These are phyloP conservation scores for Cordyceps farinosa DNA, from an alignment of 2,329 filamentous ascomycete species.

Conservation along the genomic window DNA sequence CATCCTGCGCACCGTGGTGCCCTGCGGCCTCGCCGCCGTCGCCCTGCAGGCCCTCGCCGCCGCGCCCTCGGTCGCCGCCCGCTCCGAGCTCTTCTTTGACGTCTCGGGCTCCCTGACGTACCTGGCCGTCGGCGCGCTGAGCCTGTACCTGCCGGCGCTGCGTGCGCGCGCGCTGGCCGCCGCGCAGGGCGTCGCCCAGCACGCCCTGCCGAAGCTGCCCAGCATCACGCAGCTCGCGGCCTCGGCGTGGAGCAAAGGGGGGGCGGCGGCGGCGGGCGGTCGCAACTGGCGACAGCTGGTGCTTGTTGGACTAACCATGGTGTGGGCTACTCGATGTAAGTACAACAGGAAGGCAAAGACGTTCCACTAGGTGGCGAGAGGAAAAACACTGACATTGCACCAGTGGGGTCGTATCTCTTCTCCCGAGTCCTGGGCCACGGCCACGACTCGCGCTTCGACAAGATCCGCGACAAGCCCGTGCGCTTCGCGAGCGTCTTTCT, in stretches of 20 bases:
- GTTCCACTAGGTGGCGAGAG: too few species aligned
- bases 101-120: slow-evolving; percentile 64
- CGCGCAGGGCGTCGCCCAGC: slow-evolving; percentile 28
- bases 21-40: slow-evolving; percentile 59
- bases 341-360: background rate
- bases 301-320: slow-evolving; percentile 36
- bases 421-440: slow-evolving; percentile 56
- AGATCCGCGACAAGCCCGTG: slow-evolving; percentile 34
- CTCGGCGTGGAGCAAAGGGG: slow-evolving; percentile 29
- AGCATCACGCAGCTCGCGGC: slow-evolving; percentile 35
- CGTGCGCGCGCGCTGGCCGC: slow-evolving; percentile 50
- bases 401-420: slow-evolving; percentile 64
- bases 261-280: background rate
- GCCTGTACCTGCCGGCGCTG: slow-evolving; percentile 57
- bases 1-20: slow-evolving; percentile 59
- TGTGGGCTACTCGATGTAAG: slow-evolving; percentile 60
- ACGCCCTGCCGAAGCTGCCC: slow-evolving; percentile 39
- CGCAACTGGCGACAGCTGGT: slow-evolving; percentile 56
- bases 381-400: background rate
- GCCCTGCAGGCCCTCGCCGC: slow-evolving; percentile 61
- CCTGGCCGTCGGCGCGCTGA: slow-evolving; percentile 59
- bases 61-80: slow-evolving; percentile 56
- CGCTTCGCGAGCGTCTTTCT: slow-evolving; percentile 38
- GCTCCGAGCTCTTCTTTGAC: slow-evolving; percentile 67
- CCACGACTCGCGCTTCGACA: slow-evolving; percentile 50